A percentile compares a stretch with the other conserved stretches of the same genome.
These are phyloP conservation scores for Sporisorium sorghi DNA, from an alignment of 1,284 basidiomycete genomes.

Conservation along the genomic window DNA sequence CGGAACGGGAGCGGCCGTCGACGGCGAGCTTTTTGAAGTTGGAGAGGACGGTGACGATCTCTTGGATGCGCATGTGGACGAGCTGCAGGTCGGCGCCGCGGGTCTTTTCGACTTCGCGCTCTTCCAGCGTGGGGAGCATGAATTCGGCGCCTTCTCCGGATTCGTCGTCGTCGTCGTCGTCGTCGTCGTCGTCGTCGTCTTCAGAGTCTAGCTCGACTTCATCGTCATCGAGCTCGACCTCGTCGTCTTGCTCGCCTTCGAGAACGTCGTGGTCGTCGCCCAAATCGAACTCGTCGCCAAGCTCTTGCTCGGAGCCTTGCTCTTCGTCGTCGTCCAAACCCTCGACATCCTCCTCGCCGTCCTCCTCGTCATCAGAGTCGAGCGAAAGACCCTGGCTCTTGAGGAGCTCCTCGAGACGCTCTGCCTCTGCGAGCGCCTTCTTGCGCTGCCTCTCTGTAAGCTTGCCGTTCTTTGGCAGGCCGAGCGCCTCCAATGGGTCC, in stretches of 20 bases:
- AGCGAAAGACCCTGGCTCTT: conserved; percentile 65
- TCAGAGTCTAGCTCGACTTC: conserved; percentile 69
- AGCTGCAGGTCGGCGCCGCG: conserved; percentile 77
- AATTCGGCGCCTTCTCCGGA: conserved; percentile 74
- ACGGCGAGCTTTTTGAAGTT: conserved; percentile 49
- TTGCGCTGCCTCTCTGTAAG: conserved; percentile 64
- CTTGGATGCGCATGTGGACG: conserved; percentile 88
- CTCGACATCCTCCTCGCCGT: conserved; percentile 23
- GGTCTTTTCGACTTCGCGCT: conserved; percentile 79
- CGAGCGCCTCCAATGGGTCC: conserved; percentile 48
- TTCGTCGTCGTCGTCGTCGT: conserved; percentile 31
- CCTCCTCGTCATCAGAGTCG: conserved; percentile 49
- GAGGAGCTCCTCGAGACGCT: conserved; percentile 66
- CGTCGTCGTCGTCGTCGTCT: conserved; percentile 16
- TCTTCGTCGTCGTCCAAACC: conserved; percentile 38
- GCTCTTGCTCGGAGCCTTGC: conserved; percentile 53
- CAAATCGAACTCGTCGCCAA: conserved; percentile 53
- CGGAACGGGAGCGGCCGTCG: conserved; percentile 79
- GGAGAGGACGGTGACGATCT: conserved; percentile 81
- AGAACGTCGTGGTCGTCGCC: conserved; percentile 25
- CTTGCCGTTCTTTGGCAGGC: conserved; percentile 61
- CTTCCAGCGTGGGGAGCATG: conserved; percentile 82
- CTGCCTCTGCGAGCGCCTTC: conserved; percentile 66
- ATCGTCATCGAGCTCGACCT: conserved; percentile 69
- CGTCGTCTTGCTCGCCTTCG: conserved; percentile 46